These are phyloP conservation scores for Blastocladiella emersonii DNA, from an alignment of 371 early-diverging fungal genomes.

Conservation along the genomic window DNA sequence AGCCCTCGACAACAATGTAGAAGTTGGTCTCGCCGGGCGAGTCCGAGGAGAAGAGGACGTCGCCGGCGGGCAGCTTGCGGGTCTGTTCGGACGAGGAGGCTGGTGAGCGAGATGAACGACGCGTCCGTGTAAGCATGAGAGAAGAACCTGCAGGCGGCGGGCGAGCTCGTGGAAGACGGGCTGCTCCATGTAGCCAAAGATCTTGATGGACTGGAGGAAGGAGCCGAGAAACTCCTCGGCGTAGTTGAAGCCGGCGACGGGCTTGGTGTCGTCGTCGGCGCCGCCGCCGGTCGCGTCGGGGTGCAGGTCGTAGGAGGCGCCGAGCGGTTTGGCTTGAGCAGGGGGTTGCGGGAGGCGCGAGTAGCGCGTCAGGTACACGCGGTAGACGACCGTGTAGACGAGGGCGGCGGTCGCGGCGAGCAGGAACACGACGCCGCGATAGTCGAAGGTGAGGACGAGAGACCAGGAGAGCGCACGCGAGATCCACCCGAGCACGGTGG, in stretches of 20 bases:
- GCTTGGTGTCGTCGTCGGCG: conserved; percentile 25
- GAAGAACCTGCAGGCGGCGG: conserved; percentile 26
- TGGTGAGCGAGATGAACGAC: not conserved
- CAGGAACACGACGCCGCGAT: conserved; percentile 23
- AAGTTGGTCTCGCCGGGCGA: conserved; percentile 42
- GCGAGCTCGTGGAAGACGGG: conserved; percentile 92
- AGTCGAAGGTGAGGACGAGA: conserved; percentile 49
- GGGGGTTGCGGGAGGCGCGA: conserved; percentile 50
- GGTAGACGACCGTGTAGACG: conserved; percentile 47
- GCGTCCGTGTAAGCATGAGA: not conserved
- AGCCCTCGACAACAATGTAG: conserved; percentile 89
- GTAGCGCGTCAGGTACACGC: conserved; percentile 59
- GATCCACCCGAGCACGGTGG: conserved; percentile 31
- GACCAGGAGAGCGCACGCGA: conserved; percentile 50
- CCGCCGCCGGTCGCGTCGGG: conserved; percentile 53
- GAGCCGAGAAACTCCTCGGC: conserved; percentile 73
- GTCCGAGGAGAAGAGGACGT: conserved; percentile 57
- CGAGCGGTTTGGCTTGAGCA: conserved; percentile 14
- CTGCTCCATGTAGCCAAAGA: conserved; percentile 93
- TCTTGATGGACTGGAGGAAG: conserved; percentile 75
- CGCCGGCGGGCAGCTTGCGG: conserved; percentile 67
- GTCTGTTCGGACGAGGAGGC: conserved; percentile 34
- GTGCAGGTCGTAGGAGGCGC: conserved; percentile 62
- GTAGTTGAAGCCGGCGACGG: conserved; percentile 23
- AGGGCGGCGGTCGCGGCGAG: conserved; percentile 21